Conservation (phyloP, 2,329 filamentous ascomycete genomes). For the Fusarium chlamydosporum region DNA sequence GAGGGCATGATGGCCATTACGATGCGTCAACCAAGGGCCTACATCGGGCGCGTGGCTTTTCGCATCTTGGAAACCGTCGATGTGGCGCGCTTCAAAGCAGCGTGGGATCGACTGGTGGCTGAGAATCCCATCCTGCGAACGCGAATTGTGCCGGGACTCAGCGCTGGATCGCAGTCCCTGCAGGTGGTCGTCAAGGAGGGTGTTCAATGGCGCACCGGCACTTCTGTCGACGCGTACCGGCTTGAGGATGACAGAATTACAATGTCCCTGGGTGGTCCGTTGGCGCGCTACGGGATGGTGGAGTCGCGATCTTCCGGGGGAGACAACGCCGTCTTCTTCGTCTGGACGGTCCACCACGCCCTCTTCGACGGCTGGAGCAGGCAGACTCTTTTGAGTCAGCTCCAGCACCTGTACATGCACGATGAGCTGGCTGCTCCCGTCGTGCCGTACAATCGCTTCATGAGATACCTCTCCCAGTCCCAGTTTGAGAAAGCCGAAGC, state of each 20-base stretch:
- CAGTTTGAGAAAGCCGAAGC: conserved; percentile 4
- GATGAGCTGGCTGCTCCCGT: conserved; percentile 1
- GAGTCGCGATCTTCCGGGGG: conserved; percentile 4
- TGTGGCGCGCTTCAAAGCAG: conserved; percentile 19
- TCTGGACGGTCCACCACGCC: conserved; percentile 16
- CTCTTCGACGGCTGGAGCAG: conserved; percentile 13
- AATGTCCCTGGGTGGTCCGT: conserved; percentile 18
- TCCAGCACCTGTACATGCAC: conserved; percentile 14
- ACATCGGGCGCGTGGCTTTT: conserved; percentile 16
- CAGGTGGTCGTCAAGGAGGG: conserved; percentile 14
- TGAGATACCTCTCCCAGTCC: conserved; percentile 1
- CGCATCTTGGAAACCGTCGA: conserved; percentile 13
- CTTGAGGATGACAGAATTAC: conserved; percentile 15
- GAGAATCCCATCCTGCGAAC: conserved; percentile 19
- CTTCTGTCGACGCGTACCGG: conserved; percentile 10
- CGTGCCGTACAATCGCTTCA: conserved; percentile 12
- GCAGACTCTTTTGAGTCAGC: conserved; percentile 8
- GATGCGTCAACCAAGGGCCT: conserved; percentile 8
- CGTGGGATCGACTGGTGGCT: conserved; percentile 18
- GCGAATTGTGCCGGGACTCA: conserved; percentile 15
- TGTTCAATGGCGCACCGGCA: conserved; percentile 15
- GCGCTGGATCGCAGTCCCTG: conserved; percentile 14
- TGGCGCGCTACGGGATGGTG: conserved; percentile 16
- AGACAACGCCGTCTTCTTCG: conserved; percentile 8
- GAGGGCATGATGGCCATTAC: conserved; percentile 15